Evolutionary conservation across 257 asterid genomes (phyloP).

Genomic region (Penstemon davidsonii): DNA sequence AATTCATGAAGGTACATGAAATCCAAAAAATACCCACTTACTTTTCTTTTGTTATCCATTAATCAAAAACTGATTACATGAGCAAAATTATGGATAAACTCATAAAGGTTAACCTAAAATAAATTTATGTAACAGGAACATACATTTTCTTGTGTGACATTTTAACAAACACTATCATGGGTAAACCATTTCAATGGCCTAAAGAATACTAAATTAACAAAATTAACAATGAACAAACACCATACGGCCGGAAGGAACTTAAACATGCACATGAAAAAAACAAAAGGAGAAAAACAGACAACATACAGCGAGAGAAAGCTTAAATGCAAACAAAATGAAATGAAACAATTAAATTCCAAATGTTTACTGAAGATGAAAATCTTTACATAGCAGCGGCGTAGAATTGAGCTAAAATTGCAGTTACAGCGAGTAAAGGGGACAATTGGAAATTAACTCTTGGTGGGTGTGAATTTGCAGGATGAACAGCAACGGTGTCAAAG

Average conservation of each 20-base stretch:
- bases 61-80: not conserved
- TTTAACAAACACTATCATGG: too few species aligned
- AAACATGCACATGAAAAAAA: too few species aligned
- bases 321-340: not conserved
- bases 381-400: not conserved
- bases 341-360: too few species aligned
- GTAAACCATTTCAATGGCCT: too few species aligned
- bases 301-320: not conserved
- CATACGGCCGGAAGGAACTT: too few species aligned
- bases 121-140: too few species aligned
- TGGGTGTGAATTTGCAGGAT: not conserved
- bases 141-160: too few species aligned
- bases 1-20: not conserved
- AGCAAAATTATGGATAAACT: not conserved
- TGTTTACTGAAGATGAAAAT: not conserved
- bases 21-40: not conserved
- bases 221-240: too few species aligned
- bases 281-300: too few species aligned
- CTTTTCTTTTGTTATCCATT: not conserved
- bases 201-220: too few species aligned
- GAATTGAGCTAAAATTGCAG: constrained; percentile 19
- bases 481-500: too few species aligned
- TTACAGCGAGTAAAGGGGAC: not conserved
- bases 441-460: not conserved
- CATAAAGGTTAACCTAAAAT: too few species aligned